Evolutionary conservation across 768 basidiomycete genomes (phyloP).

Genomic region (Gymnopilus junonius): DNA sequence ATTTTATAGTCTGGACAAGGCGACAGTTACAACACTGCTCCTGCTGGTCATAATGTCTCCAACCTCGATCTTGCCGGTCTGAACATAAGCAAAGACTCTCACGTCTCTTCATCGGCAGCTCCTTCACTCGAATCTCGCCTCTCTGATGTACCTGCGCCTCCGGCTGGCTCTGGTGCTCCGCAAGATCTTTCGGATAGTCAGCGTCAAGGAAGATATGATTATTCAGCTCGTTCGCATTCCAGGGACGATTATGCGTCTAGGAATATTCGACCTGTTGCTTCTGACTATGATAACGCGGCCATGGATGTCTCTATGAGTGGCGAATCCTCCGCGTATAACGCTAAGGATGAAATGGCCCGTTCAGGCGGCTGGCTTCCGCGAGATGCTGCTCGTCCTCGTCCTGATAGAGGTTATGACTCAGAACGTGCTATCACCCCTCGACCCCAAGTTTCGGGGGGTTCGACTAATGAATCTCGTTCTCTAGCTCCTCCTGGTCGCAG

Average conservation of each 20-base stretch:
- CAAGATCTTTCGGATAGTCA: conserved; percentile 7
- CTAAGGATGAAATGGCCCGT: conserved; percentile 13
- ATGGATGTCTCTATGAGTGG: conserved; percentile 14
- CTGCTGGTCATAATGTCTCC: conserved; percentile 6
- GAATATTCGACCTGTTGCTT: conserved; percentile 8
- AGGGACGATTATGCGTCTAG: conserved; percentile 3
- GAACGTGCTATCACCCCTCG: conserved; percentile 12
- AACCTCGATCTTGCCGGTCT: conserved; percentile 13
- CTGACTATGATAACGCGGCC: conserved; percentile 5
- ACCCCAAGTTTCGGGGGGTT: conserved; percentile 2
- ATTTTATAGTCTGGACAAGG: conserved; percentile 7
- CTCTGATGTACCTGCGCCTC: conserved; percentile 5
- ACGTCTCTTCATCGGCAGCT: conserved; percentile 18
- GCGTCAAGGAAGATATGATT: conserved; percentile 16
- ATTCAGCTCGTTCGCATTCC: conserved; percentile 5
- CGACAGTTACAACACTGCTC: conserved; percentile 9
- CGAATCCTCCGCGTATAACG: conserved; percentile 1
- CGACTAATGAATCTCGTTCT: conserved; percentile 12
- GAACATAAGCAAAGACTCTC: conserved; percentile 16
- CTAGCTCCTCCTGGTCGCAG: conserved; percentile 8
- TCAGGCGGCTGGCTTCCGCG: conserved; percentile 12
- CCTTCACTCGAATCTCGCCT: conserved; percentile 13
- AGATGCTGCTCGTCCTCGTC: conserved; percentile 9
- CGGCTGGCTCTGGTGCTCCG: background rate
- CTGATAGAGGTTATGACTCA: conserved; percentile 10